Evolutionary conservation across 2,329 filamentous ascomycete genomes (phyloP), one percentile per base, ranked within the genome.

Genomic region (Dactylonectria macrodidyma): DNA sequence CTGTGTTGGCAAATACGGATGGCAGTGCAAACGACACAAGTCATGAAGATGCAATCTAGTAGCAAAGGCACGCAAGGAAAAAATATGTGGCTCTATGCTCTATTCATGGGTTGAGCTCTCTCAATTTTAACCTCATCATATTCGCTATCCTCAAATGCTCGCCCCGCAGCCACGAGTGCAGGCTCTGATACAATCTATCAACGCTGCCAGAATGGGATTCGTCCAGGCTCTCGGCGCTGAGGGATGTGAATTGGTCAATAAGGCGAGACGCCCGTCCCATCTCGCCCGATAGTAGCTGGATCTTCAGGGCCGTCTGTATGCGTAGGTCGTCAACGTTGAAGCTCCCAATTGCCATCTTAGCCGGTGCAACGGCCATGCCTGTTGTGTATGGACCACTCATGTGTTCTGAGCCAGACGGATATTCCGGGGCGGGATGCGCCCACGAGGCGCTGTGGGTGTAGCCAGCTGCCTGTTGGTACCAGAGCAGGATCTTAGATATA

Each of bases 251-350:
- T 12, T 61, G 50, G 14, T 61, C 59, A 55, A 61, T 61, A 10
- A 61, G 50, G 19, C 59, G 19, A 0, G 24, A 26, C 0, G 48
- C 59, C 9, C 38, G 22, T 41, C 52, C 52, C 59, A 61, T 61
- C 59, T 61, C 59, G 2, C 59, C 59, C n/a, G 50, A 50, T n/a
- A 61, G 26, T 6, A 61, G 24, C 38, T 61, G 59, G 34, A 61
- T 61, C 59, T 54, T 61, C 36, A 61, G 19, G 2, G 59, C 59
- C 24, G 48, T 36, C 50, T 61, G 48, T 16, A 61, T 61, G n/a
- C 59, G 48, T 4, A 61, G 22, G 50, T 61, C 59, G 59, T 61
- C 59, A 38, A 61, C 59, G 48, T 51, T 61, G 9, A 61, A 61
- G 24, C 48, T 54, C 24, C 59, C 59, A 19, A 61, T 61, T 48